A percentile compares a stretch with the other conserved stretches of the same genome.
Conservation (phyloP, 2,329 filamentous ascomycete species). For the Exophiala sp. region DNA sequence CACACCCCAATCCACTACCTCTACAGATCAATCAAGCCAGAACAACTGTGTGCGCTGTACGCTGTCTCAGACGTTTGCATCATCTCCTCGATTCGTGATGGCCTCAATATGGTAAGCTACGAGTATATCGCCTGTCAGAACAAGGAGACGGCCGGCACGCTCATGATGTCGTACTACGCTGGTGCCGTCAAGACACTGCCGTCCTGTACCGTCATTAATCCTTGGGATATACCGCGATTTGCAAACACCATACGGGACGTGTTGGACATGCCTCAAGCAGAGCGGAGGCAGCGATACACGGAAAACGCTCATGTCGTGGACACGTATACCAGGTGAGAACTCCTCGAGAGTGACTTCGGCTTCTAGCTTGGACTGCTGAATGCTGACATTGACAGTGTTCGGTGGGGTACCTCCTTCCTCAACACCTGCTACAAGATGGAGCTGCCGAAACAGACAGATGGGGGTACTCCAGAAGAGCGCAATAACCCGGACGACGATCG, state of each 20-base stretch:
- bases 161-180: constrained; percentile 92
- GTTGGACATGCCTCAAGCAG: constrained; percentile 63
- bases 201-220: constrained; percentile 85
- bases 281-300: constrained; percentile 9
- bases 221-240: constrained; percentile 90
- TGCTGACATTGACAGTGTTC: not conserved
- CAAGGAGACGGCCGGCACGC: constrained; percentile 72
- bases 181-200: constrained; percentile 91
- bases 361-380: not conserved
- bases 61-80: constrained; percentile 83
- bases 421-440: not conserved
- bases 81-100: constrained; percentile 84
- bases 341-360: not conserved
- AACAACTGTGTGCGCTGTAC: constrained; percentile 90
- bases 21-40: constrained; percentile 88
- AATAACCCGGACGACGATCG: not conserved
- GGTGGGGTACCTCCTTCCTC: not conserved
- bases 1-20: constrained; percentile 97
- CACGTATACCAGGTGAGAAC: constrained; percentile 17
- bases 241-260: constrained; percentile 83
- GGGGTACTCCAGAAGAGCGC: not conserved
- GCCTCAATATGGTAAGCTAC: constrained; percentile 96
- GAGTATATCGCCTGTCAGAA: constrained; percentile 93
- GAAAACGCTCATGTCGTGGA: constrained; percentile 15
- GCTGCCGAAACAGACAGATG: not conserved